Conservation (phyloP, 768 basidiomycete genomes). For the Tricholoma matsutake region DNA sequence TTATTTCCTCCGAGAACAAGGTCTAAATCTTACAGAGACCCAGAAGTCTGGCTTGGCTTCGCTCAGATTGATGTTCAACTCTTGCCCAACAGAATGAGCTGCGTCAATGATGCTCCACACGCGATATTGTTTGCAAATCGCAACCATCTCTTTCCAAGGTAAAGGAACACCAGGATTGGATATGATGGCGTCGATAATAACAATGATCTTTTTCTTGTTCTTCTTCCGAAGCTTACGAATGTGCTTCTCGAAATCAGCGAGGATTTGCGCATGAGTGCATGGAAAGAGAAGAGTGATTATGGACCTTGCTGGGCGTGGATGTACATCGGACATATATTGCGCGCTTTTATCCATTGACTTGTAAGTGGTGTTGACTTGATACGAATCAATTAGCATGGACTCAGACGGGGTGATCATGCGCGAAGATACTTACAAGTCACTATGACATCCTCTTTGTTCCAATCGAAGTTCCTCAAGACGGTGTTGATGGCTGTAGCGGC, state of each 20-base stretch:
- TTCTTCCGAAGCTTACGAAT: slow-evolving; percentile 8
- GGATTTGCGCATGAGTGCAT: slow-evolving; percentile 42
- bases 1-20: background rate
- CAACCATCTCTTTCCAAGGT: slow-evolving; percentile 78
- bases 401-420: too few species aligned
- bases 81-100: slow-evolving; percentile 81
- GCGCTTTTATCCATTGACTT: slow-evolving; percentile 48
- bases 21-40: slow-evolving; percentile 52
- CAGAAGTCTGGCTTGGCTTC: slow-evolving; percentile 70
- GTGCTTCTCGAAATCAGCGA: slow-evolving; percentile 32
- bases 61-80: slow-evolving; percentile 58
- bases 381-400: background rate
- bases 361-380: slow-evolving; percentile 34
- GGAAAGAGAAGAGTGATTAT: slow-evolving; percentile 55
- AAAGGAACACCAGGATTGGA: slow-evolving; percentile 62
- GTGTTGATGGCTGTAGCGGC: slow-evolving; percentile 58
- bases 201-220: slow-evolving; percentile 46
- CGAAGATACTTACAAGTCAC: slow-evolving; percentile 39
- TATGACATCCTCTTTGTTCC: slow-evolving; percentile 60
- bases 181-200: slow-evolving; percentile 66
- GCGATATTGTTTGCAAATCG: slow-evolving; percentile 59
- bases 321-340: slow-evolving; percentile 50
- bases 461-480: slow-evolving; percentile 57
- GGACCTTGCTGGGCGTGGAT: slow-evolving; percentile 50
- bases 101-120: slow-evolving; percentile 73